Conservation (phyloP, 1,284 basidiomycete species). For the Tremellales sp. region DNA sequence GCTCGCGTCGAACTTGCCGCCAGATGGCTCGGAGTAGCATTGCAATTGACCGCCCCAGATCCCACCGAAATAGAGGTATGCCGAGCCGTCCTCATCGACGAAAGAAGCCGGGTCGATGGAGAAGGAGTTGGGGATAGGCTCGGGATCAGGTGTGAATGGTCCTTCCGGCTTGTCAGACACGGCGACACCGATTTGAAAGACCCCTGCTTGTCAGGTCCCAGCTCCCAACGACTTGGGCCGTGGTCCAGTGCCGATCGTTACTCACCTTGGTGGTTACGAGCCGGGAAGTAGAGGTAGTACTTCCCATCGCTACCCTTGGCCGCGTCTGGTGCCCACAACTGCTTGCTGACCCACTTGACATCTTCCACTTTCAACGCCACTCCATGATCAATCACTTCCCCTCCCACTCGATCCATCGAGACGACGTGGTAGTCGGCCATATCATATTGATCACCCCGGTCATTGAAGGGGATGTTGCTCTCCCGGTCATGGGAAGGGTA, state of each 20-base stretch:
- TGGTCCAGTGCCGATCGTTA: not conserved
- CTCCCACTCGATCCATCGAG: conserved; percentile 26
- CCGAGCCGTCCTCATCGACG: conserved; percentile 30
- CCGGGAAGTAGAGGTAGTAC: conserved; percentile 40
- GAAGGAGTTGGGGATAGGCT: conserved; percentile 29
- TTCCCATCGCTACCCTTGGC: conserved; percentile 25
- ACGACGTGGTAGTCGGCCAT: conserved; percentile 42
- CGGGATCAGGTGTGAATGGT: conserved; percentile 31
- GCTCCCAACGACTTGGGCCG: not conserved
- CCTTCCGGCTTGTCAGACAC: conserved; percentile 27
- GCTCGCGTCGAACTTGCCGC: conserved; percentile 19
- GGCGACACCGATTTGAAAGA: conserved; percentile 38
- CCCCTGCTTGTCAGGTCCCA: conserved; percentile 16
- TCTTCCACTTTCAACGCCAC: conserved; percentile 27
- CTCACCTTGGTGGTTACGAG: conserved; percentile 33
- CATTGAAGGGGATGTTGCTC: conserved; percentile 34
- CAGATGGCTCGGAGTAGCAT: conserved; percentile 22
- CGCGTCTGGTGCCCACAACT: conserved; percentile 39
- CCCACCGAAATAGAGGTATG: conserved; percentile 38
- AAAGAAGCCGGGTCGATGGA: conserved; percentile 38
- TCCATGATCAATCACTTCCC: conserved; percentile 34
- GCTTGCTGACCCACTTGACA: conserved; percentile 35
- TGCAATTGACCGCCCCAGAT: conserved; percentile 43
- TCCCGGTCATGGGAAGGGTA: conserved; percentile 39
- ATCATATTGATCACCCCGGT: conserved; percentile 39